These are phyloP conservation scores for Ophiostoma novo-ulmi DNA, from an alignment of 2,329 filamentous ascomycete genomes.

Conservation along the genomic window DNA sequence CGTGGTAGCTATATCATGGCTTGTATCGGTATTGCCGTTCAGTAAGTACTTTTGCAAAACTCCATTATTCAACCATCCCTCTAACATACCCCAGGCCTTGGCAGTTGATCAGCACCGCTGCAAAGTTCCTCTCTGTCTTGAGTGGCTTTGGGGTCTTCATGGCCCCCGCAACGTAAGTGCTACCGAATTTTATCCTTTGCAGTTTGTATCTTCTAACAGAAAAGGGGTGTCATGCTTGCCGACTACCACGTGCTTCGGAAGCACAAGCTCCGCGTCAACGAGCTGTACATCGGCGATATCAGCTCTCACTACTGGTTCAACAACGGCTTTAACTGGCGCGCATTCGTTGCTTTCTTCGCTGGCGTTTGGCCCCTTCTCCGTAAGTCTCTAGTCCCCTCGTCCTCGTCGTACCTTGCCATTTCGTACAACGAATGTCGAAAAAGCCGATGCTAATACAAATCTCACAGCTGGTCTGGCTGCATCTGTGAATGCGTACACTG, in stretches of 20 bases:
- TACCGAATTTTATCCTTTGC: background rate
- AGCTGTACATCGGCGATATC: constrained; percentile 39
- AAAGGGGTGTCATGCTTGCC: constrained; percentile 23
- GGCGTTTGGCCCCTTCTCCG: constrained; percentile 33
- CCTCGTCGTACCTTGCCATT: background rate
- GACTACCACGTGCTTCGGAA: constrained; percentile 32
- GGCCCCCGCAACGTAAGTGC: constrained; percentile 35
- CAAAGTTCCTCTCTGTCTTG: constrained; percentile 31
- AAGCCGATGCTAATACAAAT: background rate
- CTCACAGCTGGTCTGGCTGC: background rate
- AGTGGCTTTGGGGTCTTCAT: constrained; percentile 40
- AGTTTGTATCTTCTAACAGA: background rate
- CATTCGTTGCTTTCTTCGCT: constrained; percentile 30
- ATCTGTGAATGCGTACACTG: background rate
- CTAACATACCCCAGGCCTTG: constrained; percentile 25
- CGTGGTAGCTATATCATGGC: constrained; percentile 37
- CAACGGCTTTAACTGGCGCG: constrained; percentile 39
- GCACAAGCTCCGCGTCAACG: constrained; percentile 38
- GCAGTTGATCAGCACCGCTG: constrained; percentile 32
- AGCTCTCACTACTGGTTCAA: constrained; percentile 41
- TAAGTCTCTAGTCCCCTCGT: constrained; percentile 25
- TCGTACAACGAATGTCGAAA: background rate
- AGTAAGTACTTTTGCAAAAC: background rate
- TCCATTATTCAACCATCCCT: background rate
- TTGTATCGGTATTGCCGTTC: constrained; percentile 22